Conservation (phyloP, 495 filamentous ascomycete genomes). For the Hypoxylon lenormandii region DNA sequence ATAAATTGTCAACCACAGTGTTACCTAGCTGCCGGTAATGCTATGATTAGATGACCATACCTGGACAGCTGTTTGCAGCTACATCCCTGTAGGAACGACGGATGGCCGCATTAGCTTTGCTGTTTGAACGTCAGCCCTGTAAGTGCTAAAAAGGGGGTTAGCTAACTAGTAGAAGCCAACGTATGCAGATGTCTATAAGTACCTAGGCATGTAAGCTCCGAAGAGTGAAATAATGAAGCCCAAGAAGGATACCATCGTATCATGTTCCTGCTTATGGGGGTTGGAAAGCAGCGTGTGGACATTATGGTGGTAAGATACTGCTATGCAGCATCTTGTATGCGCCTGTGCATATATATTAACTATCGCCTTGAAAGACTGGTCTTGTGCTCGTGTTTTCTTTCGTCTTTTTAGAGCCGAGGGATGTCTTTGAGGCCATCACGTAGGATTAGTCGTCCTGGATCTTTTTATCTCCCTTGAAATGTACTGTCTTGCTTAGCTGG, state of each 20-base stretch:
- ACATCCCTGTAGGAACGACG: slow-evolving; percentile 48
- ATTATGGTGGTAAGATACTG: slow-evolving; percentile 9
- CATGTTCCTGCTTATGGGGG: neutral
- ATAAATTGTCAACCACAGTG: slow-evolving; percentile 15
- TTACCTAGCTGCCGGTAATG: slow-evolving; percentile 6
- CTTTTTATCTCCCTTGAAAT: slow-evolving; percentile 34
- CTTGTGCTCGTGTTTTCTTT: slow-evolving; percentile 44
- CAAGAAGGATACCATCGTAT: neutral
- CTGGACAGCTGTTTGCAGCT: slow-evolving; percentile 41
- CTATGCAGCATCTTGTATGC: slow-evolving; percentile 17
- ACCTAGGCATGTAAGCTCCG: neutral
- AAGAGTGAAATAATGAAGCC: slow-evolving; percentile 4
- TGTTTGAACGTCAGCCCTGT: slow-evolving; percentile 61
- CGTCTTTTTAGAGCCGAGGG: slow-evolving; percentile 29
- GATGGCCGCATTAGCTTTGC: slow-evolving; percentile 57
- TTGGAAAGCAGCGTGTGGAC: neutral
- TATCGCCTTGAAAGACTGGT: slow-evolving; percentile 34
- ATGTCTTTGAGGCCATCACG: slow-evolving; percentile 44
- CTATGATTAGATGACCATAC: slow-evolving; percentile 26
- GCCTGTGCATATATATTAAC: slow-evolving; percentile 37
- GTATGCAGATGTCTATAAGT: slow-evolving; percentile 16
- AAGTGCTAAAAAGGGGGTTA: slow-evolving; percentile 26
- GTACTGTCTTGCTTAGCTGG: slow-evolving; percentile 36
- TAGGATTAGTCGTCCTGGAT: slow-evolving; percentile 10
- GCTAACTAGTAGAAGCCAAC: slow-evolving; percentile 23